phyloP scores from a whole-genome alignment of 116 monocot genomes.

The Trichopus zeylanicus region DNA sequence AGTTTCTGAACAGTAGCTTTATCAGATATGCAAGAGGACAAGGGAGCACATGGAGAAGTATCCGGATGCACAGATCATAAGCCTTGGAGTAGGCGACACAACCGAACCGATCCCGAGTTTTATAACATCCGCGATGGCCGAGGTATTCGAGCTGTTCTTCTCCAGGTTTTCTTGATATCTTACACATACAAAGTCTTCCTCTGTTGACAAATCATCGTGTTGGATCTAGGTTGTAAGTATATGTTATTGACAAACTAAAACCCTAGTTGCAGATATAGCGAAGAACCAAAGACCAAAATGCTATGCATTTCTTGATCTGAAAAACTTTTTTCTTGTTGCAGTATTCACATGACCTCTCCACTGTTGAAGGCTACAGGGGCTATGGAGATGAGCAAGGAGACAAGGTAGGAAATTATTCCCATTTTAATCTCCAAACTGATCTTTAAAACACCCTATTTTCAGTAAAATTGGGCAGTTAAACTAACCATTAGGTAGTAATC shows the following conservation, averaged over 20 bases:
- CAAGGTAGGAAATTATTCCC: conserved; percentile 30
- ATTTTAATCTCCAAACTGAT: neutral
- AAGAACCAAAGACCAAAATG: too few species aligned
- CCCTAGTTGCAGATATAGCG: too few species aligned
- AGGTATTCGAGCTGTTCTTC: conserved; percentile 45
- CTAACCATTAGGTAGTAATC: too few species aligned
- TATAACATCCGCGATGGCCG: conserved; percentile 64
- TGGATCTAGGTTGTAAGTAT: too few species aligned
- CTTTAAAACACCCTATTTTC: neutral
- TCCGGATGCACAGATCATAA: conserved; percentile 80
- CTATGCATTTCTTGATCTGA: too few species aligned
- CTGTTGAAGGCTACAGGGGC: conserved; percentile 67
- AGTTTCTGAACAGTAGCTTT: neutral
- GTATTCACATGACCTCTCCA: conserved; percentile 58
- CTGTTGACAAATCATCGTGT: neutral
- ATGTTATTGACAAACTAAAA: neutral
- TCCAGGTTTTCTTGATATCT: neutral
- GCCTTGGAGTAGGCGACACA: conserved; percentile 83
- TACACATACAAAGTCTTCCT: neutral
- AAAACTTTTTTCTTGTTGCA: conserved; percentile 18
- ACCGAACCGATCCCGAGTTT: conserved; percentile 69
- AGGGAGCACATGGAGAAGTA: conserved; percentile 56
- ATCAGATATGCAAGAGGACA: conserved; percentile 53
- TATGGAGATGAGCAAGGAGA: conserved; percentile 91
- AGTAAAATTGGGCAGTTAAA: too few species aligned